Conservation (phyloP, 805 yeast genomes). For the Zygosaccharomyces siamensis region DNA sequence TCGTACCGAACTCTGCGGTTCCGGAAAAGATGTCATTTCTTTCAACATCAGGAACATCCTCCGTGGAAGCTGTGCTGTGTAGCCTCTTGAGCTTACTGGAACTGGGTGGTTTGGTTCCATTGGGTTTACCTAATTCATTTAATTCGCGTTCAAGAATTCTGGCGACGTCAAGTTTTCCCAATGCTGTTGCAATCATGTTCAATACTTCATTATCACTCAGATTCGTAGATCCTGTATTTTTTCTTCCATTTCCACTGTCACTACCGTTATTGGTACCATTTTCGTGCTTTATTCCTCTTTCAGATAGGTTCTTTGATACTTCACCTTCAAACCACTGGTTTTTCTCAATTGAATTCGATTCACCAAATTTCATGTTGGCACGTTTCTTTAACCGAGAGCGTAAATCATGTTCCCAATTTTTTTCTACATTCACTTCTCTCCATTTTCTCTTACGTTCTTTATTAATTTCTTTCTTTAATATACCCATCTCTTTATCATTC, state of each 20-base stretch:
- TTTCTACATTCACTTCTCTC: constrained; percentile 55
- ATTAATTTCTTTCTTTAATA: constrained; percentile 26
- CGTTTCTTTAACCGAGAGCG: constrained; percentile 71
- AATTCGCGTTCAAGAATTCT: constrained; percentile 26
- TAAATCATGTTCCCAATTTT: constrained; percentile 85
- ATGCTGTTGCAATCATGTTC: constrained; percentile 27
- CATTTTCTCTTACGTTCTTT: constrained; percentile 35
- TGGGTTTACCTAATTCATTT: constrained; percentile 17
- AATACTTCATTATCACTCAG: constrained; percentile 30
- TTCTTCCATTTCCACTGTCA: constrained; percentile 6
- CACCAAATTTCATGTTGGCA: constrained; percentile 65
- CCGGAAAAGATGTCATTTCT: not conserved
- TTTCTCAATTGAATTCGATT: constrained; percentile 47
- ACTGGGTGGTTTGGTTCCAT: not conserved
- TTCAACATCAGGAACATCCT: not conserved
- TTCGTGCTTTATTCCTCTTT: constrained; percentile 17
- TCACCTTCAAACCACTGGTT: constrained; percentile 72
- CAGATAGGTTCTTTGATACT: constrained; percentile 48
- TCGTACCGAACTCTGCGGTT: not conserved
- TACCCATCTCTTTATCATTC: constrained; percentile 18
- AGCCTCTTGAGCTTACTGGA: not conserved
- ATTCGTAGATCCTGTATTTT: constrained; percentile 14
- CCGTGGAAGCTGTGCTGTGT: not conserved
- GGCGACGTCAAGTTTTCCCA: constrained; percentile 29
- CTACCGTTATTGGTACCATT: constrained; percentile 4